Evolutionary conservation across 768 basidiomycete species (phyloP).

Genomic region (Asterophora lycoperdoides): DNA sequence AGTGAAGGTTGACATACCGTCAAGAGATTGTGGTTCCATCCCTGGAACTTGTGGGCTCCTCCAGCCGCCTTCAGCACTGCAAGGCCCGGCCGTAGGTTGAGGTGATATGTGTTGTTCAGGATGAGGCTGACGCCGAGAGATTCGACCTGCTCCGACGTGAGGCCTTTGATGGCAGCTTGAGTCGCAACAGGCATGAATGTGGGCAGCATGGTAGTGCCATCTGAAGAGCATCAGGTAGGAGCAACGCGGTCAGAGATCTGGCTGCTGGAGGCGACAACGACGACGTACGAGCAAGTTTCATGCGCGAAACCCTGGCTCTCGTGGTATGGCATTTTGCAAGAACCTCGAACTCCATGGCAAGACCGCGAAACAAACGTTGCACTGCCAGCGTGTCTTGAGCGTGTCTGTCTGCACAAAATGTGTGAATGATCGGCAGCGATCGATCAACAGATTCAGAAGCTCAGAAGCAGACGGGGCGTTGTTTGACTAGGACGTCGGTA

Average conservation of each 20-base stretch:
- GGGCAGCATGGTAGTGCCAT: constrained; percentile 78
- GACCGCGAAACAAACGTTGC: constrained; percentile 12
- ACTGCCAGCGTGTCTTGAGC: constrained; percentile 12
- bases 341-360: constrained; percentile 75
- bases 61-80: constrained; percentile 68
- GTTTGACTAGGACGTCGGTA: neutral
- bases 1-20: constrained; percentile 47
- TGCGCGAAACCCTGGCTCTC: constrained; percentile 76
- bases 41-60: constrained; percentile 88
- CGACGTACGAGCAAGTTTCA: constrained; percentile 73
- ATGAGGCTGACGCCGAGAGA: constrained; percentile 78
- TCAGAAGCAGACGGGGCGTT: neutral
- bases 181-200: constrained; percentile 96
- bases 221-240: constrained; percentile 29
- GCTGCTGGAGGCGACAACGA: neutral
- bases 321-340: constrained; percentile 80
- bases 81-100: constrained; percentile 82
- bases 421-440: neutral
- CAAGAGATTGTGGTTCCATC: constrained; percentile 81
- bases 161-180: constrained; percentile 86
- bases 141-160: constrained; percentile 84
- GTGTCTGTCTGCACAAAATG: constrained; percentile 1
- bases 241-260: constrained; percentile 5
- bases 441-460: no score
- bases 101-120: constrained; percentile 87